Conservation (phyloP, 208 protist genomes). For the Trypanosoma platydactyli region DNA sequence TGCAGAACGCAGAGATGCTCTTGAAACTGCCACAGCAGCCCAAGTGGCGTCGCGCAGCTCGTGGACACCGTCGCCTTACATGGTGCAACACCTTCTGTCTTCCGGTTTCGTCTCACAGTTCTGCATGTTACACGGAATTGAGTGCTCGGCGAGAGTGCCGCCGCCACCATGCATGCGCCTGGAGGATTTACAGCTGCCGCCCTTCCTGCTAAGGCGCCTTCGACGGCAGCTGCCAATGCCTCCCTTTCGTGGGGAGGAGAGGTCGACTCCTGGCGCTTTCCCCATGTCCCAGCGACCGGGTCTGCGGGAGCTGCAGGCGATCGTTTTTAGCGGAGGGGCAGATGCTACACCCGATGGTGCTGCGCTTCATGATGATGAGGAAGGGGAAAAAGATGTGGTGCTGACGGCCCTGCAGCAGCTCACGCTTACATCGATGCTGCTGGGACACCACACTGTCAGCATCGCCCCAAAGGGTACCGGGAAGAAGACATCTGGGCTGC, state of each 20-base stretch:
- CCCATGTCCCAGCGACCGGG: conserved; percentile 9
- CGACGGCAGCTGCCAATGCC: conserved; percentile 7
- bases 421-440: conserved; percentile 55
- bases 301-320: conserved; percentile 24
- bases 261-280: neutral
- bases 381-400: conserved; percentile 16
- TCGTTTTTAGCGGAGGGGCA: conserved; percentile 18
- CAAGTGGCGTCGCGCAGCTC: conserved; percentile 38
- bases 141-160: conserved; percentile 33
- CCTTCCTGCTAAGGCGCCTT: conserved; percentile 25
- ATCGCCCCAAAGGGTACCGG: conserved; percentile 55
- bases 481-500: conserved; percentile 50
- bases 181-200: conserved; percentile 44
- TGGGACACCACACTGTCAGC: conserved; percentile 67
- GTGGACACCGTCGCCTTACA: conserved; percentile 44
- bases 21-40: neutral
- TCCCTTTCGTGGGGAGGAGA: no score
- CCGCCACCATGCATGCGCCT: conserved; percentile 47
- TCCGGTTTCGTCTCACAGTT: conserved; percentile 42
- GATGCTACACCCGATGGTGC: neutral
- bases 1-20: neutral
- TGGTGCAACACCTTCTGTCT: conserved; percentile 45
- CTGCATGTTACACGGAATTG: conserved; percentile 42
- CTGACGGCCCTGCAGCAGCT: conserved; percentile 50
- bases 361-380: neutral